Evolutionary conservation across 1,139 yeast species (phyloP).

Genomic region (Hyphopichia khmerensis): DNA sequence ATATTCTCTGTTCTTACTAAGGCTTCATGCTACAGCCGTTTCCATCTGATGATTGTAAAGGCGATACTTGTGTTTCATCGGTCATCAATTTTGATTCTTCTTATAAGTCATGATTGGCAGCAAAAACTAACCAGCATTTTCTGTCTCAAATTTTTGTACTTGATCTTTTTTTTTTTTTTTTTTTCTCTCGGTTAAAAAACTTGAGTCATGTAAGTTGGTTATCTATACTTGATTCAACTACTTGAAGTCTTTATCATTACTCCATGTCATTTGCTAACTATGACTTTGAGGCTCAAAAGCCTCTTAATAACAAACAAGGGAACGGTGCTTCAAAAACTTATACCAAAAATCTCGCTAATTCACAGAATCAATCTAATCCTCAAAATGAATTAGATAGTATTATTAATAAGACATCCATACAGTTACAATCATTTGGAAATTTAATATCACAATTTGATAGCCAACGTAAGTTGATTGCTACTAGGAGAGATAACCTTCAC

Average conservation of each 20-base stretch:
- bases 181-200: background rate
- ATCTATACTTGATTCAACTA: too few relatives aligned
- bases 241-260: background rate
- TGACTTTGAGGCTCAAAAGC: slow-evolving; percentile 56
- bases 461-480: slow-evolving; percentile 51
- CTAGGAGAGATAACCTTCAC: slow-evolving; percentile 48
- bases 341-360: background rate
- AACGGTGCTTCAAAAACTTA: background rate
- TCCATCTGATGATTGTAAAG: too few relatives aligned
- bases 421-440: slow-evolving; percentile 50
- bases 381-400: slow-evolving; percentile 31
- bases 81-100: too few relatives aligned
- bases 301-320: slow-evolving; percentile 9
- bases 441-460: slow-evolving; percentile 49
- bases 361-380: background rate
- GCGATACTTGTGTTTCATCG: too few relatives aligned
- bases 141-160: background rate
- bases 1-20: too few relatives aligned
- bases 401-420: slow-evolving; percentile 35
- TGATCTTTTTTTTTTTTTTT: background rate
- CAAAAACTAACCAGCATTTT: background rate
- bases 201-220: too few relatives aligned
- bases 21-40: too few relatives aligned
- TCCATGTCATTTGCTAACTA: slow-evolving; percentile 60
- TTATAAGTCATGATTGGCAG: too few relatives aligned